These are phyloP conservation scores for Decorospora gaudefroyi DNA, from an alignment of 2,329 filamentous ascomycete genomes.

Conservation along the genomic window DNA sequence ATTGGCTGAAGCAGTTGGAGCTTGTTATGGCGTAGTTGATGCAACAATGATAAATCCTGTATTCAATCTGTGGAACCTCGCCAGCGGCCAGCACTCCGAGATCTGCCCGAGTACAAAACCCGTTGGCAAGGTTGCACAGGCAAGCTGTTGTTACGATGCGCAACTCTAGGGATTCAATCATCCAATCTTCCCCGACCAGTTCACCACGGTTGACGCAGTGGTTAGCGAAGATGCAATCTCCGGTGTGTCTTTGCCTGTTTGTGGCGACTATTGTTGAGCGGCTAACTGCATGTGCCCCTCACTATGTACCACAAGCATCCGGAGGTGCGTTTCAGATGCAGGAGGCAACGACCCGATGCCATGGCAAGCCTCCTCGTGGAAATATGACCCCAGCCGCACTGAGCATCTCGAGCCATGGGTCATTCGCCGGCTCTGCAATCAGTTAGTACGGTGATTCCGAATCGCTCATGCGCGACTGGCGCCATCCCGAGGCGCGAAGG, in stretches of 20 bases:
- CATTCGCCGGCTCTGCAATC: slow-evolving; percentile 6
- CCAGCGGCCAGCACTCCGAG: slow-evolving; percentile 23
- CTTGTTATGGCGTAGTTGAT: slow-evolving; percentile 41
- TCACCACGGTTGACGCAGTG: neutral
- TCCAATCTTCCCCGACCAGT: no score
- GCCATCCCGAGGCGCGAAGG: slow-evolving; percentile 9
- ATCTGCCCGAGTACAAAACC: slow-evolving; percentile 20
- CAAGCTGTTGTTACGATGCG: slow-evolving; percentile 11
- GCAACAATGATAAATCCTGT: slow-evolving; percentile 41
- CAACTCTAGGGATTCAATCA: no score
- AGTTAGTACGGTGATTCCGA: slow-evolving; percentile 4
- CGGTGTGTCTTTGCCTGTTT: neutral
- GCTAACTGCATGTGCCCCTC: slow-evolving; percentile 10
- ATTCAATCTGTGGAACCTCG: slow-evolving; percentile 33
- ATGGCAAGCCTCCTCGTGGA: slow-evolving; percentile 34
- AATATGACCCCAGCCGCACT: slow-evolving; percentile 2
- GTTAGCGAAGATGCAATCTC: neutral
- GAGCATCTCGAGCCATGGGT: slow-evolving; percentile 10
- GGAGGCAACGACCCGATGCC: slow-evolving; percentile 32
- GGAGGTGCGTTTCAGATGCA: slow-evolving; percentile 37
- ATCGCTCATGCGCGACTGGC: slow-evolving; percentile 8
- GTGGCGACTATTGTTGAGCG: slow-evolving; percentile 1
- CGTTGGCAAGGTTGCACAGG: slow-evolving; percentile 31
- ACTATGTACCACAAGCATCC: slow-evolving; percentile 11
- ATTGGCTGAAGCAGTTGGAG: slow-evolving; percentile 30